Percentiles rank a stretch among this genome's conserved stretches.
Conservation (phyloP, 192 early-diverging fungal species). For the Phlyctochytrium bullatum region DNA sequence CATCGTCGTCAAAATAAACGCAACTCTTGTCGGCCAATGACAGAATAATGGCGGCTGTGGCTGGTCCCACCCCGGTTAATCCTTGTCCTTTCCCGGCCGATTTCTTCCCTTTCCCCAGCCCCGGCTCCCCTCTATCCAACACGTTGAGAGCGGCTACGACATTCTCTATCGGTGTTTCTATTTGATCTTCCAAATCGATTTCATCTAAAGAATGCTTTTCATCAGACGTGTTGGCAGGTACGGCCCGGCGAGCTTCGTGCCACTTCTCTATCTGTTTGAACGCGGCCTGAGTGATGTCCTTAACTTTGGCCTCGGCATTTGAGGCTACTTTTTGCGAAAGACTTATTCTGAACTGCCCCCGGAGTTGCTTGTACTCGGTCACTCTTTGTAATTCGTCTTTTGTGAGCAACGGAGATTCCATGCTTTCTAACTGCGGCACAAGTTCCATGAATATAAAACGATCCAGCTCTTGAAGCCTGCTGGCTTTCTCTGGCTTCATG, state of each 20-base stretch:
- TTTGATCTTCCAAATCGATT: not conserved
- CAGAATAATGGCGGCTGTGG: constrained; percentile 3
- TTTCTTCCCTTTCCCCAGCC: not conserved
- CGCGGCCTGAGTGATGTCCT: not conserved
- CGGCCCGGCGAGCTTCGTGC: not conserved
- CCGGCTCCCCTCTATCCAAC: not conserved
- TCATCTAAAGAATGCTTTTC: no score
- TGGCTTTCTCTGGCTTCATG: not conserved
- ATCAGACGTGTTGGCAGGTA: no score
- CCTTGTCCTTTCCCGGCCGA: not conserved
- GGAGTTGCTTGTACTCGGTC: constrained; percentile 4
- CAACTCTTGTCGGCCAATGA: not conserved
- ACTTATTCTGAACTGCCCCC: not conserved
- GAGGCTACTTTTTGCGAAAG: not conserved
- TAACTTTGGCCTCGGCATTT: not conserved
- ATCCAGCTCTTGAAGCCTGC: not conserved
- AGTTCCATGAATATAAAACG: not conserved
- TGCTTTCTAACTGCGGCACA: not conserved
- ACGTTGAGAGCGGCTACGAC: not conserved
- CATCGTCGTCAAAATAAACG: constrained; percentile 6
- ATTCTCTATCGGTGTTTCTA: not conserved
- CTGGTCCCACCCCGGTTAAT: not conserved
- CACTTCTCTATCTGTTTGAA: not conserved
- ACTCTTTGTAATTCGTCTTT: not conserved
- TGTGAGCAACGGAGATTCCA: not conserved